Base-by-base conservation (phyloP, 176 grass and related monocot species). In the Oryza coarctata region DNA sequence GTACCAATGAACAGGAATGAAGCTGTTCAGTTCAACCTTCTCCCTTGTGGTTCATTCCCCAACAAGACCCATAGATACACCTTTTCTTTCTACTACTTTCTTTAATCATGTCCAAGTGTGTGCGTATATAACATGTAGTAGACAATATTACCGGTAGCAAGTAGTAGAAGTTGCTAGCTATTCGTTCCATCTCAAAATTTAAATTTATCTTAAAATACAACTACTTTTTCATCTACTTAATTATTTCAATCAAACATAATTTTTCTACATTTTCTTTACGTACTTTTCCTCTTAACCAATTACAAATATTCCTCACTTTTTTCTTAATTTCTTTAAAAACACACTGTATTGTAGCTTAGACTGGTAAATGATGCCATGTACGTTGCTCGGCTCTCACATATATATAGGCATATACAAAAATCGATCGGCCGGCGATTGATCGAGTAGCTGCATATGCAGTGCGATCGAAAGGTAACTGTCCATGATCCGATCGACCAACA, bases 331-430 rank as follows among this genome's bases (percentile, higher is more conserved):
- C n/a, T n/a, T n/a, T n/a, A n/a, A n/a, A n/a, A n/a, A n/a, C n/a
- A n/a, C n/a, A n/a, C n/a, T n/a, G n/a, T n/a, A n/a, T n/a, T n/a
- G 17, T 6, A 45, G 43, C 43, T 45, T 43, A 34, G 80, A 82
- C 63, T 74, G 69, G 52, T 66, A 43, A 85, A 86, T 70, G 65
- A 86, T 87, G 86, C 76, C 18, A n/a, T n/a, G 55, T 60, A 25
- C 22, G 72, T 93, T 90, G 86, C 90, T 96, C 93, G 77, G 26
- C 38, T 73, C 85, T 77, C 62, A 93, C 87, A 88, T 80, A 75
- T 89, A 88, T 80, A 75, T 89, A 65, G 40, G 50, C 79, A 70
- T 78, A 70, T 78, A 70, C 72, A 70, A 84, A 55, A n/a, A 55
- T 7, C 15, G 40, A 7, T 22, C 12, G 35, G 20, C 60, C n/a